phyloP scores from a whole-genome alignment of 345 rosid species.

The Melaleuca quinquenervia region DNA sequence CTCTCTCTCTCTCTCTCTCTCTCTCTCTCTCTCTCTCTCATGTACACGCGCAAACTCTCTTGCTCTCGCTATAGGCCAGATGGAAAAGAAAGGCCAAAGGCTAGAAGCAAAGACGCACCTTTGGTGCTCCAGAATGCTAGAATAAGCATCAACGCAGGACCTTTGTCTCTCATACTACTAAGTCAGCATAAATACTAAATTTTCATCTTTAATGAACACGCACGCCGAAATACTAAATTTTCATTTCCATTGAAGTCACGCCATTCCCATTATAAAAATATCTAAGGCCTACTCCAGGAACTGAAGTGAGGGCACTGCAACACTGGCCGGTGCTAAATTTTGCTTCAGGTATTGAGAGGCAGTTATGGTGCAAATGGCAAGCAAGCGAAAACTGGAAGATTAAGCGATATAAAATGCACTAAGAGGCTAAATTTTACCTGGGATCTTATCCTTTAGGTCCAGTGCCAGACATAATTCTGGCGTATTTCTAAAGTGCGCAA shows the following conservation, averaged over 20 bases:
- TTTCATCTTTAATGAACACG: background rate
- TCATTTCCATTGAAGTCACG: background rate
- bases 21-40: no score
- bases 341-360: background rate
- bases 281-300: background rate
- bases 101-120: background rate
- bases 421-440: slow-evolving; percentile 10
- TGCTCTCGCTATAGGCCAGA: no score
- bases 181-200: background rate
- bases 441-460: slow-evolving; percentile 16
- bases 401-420: background rate
- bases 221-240: background rate
- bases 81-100: background rate
- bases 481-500: slow-evolving; percentile 16
- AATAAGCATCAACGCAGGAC: background rate
- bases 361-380: background rate
- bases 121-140: background rate
- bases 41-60: no score
- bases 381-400: background rate
- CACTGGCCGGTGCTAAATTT: background rate
- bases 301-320: background rate
- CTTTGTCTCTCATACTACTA: background rate
- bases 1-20: no score
- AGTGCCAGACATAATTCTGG: slow-evolving; percentile 18
- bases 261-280: background rate